phyloP scores from a whole-genome alignment of 2,329 filamentous ascomycete species.

The Beauveria sp. region DNA sequence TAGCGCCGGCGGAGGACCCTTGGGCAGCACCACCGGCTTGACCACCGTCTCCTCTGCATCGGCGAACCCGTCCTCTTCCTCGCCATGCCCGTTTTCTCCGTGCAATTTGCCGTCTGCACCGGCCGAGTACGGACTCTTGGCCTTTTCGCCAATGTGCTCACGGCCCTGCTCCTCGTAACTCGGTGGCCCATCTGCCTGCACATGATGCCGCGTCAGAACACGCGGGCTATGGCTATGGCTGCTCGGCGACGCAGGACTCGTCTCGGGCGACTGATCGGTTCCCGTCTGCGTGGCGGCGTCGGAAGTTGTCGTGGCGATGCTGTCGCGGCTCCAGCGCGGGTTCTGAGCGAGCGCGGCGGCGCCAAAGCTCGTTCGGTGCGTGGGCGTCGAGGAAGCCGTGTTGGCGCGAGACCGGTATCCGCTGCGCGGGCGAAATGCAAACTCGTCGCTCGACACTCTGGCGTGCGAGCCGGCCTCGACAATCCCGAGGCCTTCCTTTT shows the following conservation, averaged over 20 bases:
- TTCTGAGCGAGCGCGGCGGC: neutral
- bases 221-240: neutral
- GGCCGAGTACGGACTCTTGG: neutral
- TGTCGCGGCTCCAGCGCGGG: conserved; percentile 1
- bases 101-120: neutral
- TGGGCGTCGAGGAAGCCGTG: neutral
- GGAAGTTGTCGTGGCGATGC: neutral
- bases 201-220: neutral
- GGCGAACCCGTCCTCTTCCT: neutral
- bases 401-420: conserved; percentile 6
- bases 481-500: conserved; percentile 29
- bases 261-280: neutral
- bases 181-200: neutral
- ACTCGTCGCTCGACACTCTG: conserved; percentile 27
- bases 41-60: neutral
- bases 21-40: conserved; percentile 6
- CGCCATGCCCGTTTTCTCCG: neutral
- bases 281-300: conserved; percentile 7
- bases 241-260: neutral
- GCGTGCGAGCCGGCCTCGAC: conserved; percentile 28
- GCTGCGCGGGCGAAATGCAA: conserved; percentile 28
- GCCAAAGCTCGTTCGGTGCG: neutral
- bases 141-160: neutral
- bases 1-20: conserved; percentile 7
- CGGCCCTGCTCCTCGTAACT: neutral